Base-by-base conservation (phyloP, 495 filamentous ascomycete species). In the Aspergillus baeticus region DNA sequence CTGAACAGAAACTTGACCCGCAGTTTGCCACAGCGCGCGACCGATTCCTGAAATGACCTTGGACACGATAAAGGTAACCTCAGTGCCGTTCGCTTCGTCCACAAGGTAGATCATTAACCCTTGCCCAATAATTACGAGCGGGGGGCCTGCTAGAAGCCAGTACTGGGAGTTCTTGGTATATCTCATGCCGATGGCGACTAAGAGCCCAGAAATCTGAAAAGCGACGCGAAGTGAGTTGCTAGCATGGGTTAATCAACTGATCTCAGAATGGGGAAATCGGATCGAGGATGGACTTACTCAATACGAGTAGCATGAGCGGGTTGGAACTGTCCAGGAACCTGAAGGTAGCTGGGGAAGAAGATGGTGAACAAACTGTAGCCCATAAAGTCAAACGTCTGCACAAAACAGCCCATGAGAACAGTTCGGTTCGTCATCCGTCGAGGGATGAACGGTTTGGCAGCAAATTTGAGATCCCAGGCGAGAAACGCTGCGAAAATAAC, bases 161-260 rank as follows among this genome's bases (percentile, higher is more conserved):
- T 60, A 53, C 38, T 64, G 61, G 8, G 61, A 64, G 21, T 51
- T 54, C 29, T 58, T 57, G 22, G 61, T 61, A 45, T 64, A 64
- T 15, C 60, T 64, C 58, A 64, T 64, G 43, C 55, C 58, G 20
- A 53, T 52, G 3, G 61, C 54, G 26, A 51, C 61, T 37, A 60
- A 64, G 13, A 64, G 60, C 2, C 57, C 58, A 2, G 61, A 51
- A 0, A 64, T 58, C 35, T 64, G 61, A 41, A 61, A 64, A 14
- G 61, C 50, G 11, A 64, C 57, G 3, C 58, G 54, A 0, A 64
- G 58, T 6, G 58, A 64, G 26, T 58, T 29, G 8, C 26, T 29
- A 15, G 15, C 39, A 8, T n/a, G 26, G 4, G 26, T 29, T 29
- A 29, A 8, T 29, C 4, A 8, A 29, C n/a, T n/a, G 8, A 29